Base-by-base conservation (phyloP, 768 basidiomycete genomes). In the Lactarius hengduanensis region DNA sequence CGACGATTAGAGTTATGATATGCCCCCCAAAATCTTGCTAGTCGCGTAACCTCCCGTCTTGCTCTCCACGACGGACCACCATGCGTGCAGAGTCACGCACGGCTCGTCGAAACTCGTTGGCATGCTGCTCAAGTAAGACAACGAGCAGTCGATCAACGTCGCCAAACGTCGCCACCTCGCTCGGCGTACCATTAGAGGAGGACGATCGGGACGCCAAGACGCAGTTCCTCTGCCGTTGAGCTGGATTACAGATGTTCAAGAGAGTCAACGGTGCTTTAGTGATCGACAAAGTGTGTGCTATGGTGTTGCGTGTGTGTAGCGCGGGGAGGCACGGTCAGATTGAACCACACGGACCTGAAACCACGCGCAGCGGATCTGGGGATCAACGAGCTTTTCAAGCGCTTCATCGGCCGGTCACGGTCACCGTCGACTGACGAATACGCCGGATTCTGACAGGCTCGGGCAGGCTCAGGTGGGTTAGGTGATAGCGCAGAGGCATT, bases 151-250 rank as follows among this genome's bases (percentile, higher is more conserved):
- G 18, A 86, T 98, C 75, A 98, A 98, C 73, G 95, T 98, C 41
- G 95, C 96, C 61, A 99, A 98, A 98, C 73, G 95, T 98, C 41
- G 95, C 96, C 61, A 99, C 98, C 76, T 97, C 94, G 61, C 97
- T 92, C 74, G 96, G 90, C 13, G 93, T 98, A 28, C 97, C 97
- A 3, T 98, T 99, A 76, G 97, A 98, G 73, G 96, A 99, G 76
- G 97, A 98, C 77, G 96, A 98, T 76, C 91, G 90, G 78, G 97
- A 99, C 78, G 34, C 34, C 34, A 34, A 10, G 34, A 9, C 34
- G 34, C 9, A 9, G 34, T 34, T 34, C 34, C 34, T 34, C 34
- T 9, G 34, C 8, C 34, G 9, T 34, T 34, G 34, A 34, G 34
- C 9, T 8, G 1, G 9, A 34, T 34, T 1, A 34, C 34, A 34